Evolutionary conservation across 2,329 filamentous ascomycete genomes (phyloP).

Genomic region (Trichophyton equinum): DNA sequence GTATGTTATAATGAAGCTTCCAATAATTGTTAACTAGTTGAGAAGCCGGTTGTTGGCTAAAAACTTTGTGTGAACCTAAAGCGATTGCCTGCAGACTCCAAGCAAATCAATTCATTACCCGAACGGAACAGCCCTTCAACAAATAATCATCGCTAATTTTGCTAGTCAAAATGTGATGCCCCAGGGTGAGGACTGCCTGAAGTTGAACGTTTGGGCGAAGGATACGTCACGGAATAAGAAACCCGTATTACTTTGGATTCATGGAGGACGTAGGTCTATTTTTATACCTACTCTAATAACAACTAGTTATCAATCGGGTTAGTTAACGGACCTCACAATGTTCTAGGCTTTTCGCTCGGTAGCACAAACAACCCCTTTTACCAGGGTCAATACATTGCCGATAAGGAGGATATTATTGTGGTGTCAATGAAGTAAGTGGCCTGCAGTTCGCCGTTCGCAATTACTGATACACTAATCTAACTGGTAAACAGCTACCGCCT

Average conservation of each 20-base stretch:
- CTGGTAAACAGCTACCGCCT: conserved; percentile 40
- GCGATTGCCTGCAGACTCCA: neutral
- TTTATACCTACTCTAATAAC: neutral
- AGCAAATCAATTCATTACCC: neutral
- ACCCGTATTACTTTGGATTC: conserved; percentile 8
- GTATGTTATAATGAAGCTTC: neutral
- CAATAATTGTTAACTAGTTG: neutral
- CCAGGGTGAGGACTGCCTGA: conserved; percentile 7
- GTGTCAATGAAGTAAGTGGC: conserved; percentile 6
- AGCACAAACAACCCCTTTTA: conserved; percentile 5
- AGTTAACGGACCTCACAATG: conserved; percentile 6
- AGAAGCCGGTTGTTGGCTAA: neutral
- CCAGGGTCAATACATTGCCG: conserved; percentile 5
- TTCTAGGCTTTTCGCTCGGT: conserved; percentile 23
- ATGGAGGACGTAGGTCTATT: conserved; percentile 6
- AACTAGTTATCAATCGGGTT: conserved; percentile 14
- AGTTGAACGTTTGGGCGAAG: conserved; percentile 9
- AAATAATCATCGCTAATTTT: conserved; percentile 6
- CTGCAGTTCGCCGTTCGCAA: neutral
- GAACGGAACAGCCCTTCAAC: neutral
- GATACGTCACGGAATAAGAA: neutral
- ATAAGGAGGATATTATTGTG: conserved; percentile 6
- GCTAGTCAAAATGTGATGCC: conserved; percentile 6
- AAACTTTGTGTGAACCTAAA: neutral
- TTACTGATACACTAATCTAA: conserved; percentile 32